A percentile compares a stretch with the other conserved stretches of the same genome.
phyloP scores from a whole-genome alignment of 208 protist species.

The Trichomonas vaginalis region DNA sequence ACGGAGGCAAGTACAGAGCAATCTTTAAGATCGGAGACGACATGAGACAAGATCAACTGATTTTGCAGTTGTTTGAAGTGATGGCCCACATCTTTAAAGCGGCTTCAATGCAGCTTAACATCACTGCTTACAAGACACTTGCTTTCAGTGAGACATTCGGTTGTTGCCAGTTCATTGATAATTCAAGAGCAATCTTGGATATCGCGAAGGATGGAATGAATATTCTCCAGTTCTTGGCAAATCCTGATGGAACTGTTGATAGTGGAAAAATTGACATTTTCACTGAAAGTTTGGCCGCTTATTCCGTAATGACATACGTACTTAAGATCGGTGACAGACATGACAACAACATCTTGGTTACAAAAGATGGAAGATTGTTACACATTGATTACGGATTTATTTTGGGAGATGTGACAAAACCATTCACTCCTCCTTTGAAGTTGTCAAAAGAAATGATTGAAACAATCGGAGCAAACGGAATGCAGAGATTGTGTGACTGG shows the following conservation, averaged over 20 bases:
- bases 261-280: not conserved
- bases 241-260: not conserved
- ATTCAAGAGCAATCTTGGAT: not conserved
- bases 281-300: not conserved
- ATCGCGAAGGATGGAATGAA: not conserved
- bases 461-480: not conserved
- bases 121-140: not conserved
- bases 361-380: conserved; percentile 1
- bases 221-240: not conserved
- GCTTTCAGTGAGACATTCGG: not conserved
- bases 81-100: not conserved
- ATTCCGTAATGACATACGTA: not conserved
- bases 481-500: conserved; percentile 7
- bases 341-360: conserved; percentile 22
- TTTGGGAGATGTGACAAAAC: conserved; percentile 50
- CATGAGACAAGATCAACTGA: conserved; percentile 35
- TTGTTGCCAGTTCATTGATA: not conserved
- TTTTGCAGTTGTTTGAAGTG: conserved; percentile 25
- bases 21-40: conserved; percentile 38
- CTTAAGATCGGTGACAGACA: conserved; percentile 20
- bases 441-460: conserved; percentile 55
- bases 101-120: not conserved
- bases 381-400: conserved; percentile 25
- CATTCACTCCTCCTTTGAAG: conserved; percentile 78
- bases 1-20: not conserved